phyloP scores from a whole-genome alignment of 2,329 filamentous ascomycete genomes.

The Blastomyces silverae region DNA sequence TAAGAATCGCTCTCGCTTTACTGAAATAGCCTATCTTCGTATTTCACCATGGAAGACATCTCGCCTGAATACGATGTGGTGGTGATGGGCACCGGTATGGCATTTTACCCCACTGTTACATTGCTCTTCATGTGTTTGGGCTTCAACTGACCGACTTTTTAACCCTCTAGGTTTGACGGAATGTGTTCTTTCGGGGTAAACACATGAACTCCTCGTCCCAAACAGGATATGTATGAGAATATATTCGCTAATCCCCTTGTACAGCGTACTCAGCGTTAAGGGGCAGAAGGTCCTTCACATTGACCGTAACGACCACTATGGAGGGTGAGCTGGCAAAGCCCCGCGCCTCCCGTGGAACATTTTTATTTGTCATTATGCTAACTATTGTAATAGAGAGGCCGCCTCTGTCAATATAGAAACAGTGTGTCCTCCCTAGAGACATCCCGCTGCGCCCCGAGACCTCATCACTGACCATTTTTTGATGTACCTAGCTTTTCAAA shows the following conservation, averaged over 20 bases:
- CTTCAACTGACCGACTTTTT: constrained; percentile 28
- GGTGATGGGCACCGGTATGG: constrained; percentile 90
- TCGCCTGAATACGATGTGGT: constrained; percentile 98
- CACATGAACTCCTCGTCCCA: constrained; percentile 12
- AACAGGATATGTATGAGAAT: constrained; percentile 8
- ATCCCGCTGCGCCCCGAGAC: neutral
- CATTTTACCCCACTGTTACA: constrained; percentile 34
- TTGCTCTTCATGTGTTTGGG: neutral
- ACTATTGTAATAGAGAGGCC: constrained; percentile 60
- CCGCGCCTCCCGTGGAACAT: constrained; percentile 19
- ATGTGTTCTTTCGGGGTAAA: constrained; percentile 96
- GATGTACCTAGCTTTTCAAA: constrained; percentile 70
- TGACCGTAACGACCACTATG: constrained; percentile 96
- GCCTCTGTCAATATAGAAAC: constrained; percentile 95
- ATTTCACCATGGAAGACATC: constrained; percentile 85
- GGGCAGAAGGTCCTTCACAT: constrained; percentile 99
- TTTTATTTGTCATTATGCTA: constrained; percentile 20
- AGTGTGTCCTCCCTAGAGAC: constrained; percentile 47
- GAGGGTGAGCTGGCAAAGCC: constrained; percentile 61
- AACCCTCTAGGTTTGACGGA: constrained; percentile 73
- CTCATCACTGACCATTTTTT: constrained; percentile 28
- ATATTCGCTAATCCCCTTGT: constrained; percentile 20
- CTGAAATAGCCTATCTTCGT: constrained; percentile 10
- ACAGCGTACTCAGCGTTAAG: constrained; percentile 90
- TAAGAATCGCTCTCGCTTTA: constrained; percentile 3